These are phyloP conservation scores for Hemisphaericaspora subhashii DNA, from an alignment of 1,139 yeast species.

Conservation along the genomic window DNA sequence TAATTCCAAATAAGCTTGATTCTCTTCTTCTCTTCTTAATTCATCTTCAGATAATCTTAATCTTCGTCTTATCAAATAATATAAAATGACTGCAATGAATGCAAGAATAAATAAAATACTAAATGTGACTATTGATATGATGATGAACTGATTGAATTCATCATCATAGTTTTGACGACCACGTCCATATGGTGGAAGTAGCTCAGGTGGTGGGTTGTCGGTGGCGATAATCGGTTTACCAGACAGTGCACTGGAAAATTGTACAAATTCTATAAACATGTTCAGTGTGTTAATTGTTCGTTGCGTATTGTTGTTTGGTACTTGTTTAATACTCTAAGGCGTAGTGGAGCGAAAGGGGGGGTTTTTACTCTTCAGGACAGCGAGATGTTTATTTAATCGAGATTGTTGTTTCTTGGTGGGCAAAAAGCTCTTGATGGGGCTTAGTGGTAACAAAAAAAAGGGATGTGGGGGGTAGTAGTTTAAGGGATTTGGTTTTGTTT, in stretches of 20 bases:
- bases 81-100: slow-evolving; percentile 14
- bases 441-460: too few relatives aligned
- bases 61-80: slow-evolving; percentile 14
- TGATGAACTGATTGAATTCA: slow-evolving; percentile 8
- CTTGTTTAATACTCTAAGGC: too few relatives aligned
- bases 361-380: too few relatives aligned
- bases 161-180: slow-evolving; percentile 1
- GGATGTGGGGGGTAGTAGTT: too few relatives aligned
- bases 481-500: too few relatives aligned
- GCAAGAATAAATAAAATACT: slow-evolving; percentile 14
- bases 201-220: slow-evolving; percentile 1
- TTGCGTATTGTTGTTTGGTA: neutral
- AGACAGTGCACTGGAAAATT: neutral
- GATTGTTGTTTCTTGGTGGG: too few relatives aligned
- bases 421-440: too few relatives aligned
- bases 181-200: slow-evolving; percentile 1
- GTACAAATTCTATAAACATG: neutral
- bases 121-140: slow-evolving; percentile 15
- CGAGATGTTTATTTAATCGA: too few relatives aligned
- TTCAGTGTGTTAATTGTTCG: neutral
- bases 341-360: too few relatives aligned
- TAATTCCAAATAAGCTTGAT: slow-evolving; percentile 59
- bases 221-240: too few relatives aligned
- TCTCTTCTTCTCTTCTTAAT: slow-evolving; percentile 60
- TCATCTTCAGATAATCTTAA: slow-evolving; percentile 45